Base-by-base conservation (phyloP, 495 filamentous ascomycete genomes). In the Podospora bellae-mahoneyi region DNA sequence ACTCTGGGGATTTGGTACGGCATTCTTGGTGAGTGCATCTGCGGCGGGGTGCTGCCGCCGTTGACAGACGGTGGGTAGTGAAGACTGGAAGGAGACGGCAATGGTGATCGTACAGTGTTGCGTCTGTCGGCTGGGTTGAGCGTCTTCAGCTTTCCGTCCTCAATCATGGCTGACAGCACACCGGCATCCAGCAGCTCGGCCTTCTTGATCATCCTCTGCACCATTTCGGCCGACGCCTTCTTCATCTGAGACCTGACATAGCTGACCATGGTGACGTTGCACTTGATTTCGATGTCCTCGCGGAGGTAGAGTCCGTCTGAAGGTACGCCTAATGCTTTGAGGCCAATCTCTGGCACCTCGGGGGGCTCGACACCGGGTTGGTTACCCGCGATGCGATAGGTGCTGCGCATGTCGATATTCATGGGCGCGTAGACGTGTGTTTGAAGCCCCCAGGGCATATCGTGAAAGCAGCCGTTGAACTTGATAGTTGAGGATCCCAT, bases 391-490 rank as follows among this genome's bases (percentile, higher is more conserved):
- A 84, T 83, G 75, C 79, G 80, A 64, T 84, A 84, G 44, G 74
- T 83, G 73, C 82, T 83, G 64, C 82, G 81, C 64, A 84, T 75
- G 69, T 84, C 82, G 63, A 84, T 77, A 28, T 78, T 79, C 76
- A 84, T 79, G 4, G 91, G 91, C 3, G 88, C 89, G 68, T 90
- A 91, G 66, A 88, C 84, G 76, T 93, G 91, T 2, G 91, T 92
- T 76, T 90, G 86, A 23, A 93, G 77, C 1, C 90, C 91, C 77
- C 86, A 84, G 9, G 86, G 82, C 60, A 88, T 82, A 72, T 93
- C 86, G 72, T 92, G 86, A 78, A 93, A 92, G 78, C 88, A 90
- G 69, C 84, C 90, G 70, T 90, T 90, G 84, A 91, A 93, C 67
- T 80, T 87, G 65, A 92, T 84, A 60, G 86, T 88, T 70, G 87